Conservation (phyloP, 176 grass and related monocot species). For the Tuctoria greenei region DNA sequence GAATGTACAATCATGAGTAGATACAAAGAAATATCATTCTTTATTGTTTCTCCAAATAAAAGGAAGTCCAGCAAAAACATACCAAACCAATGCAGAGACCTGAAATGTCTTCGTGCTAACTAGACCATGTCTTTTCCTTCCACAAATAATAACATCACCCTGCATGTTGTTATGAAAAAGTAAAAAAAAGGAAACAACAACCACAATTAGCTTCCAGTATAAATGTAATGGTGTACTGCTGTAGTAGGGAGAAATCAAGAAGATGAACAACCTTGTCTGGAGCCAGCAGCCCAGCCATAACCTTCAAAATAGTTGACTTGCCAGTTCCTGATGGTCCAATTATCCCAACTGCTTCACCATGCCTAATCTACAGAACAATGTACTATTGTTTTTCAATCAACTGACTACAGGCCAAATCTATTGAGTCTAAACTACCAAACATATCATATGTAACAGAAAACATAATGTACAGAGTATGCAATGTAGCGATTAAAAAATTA, state of each 20-base stretch:
- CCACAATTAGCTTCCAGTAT: background rate
- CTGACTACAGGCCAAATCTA: constrained; percentile 7
- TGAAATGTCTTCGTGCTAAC: constrained; percentile 87
- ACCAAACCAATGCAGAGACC: constrained; percentile 90
- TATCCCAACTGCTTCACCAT: constrained; percentile 95
- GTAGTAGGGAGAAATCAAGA: constrained; percentile 22
- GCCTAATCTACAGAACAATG: constrained; percentile 75
- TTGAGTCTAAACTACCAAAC: background rate
- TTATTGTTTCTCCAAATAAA: constrained; percentile 3
- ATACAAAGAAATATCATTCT: constrained; percentile 30
- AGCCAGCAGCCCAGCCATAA: constrained; percentile 89
- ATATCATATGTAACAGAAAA: background rate
- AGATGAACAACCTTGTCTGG: constrained; percentile 66
- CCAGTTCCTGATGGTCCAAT: constrained; percentile 95
- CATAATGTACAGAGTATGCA: background rate
- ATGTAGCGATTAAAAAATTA: constrained; percentile 4
- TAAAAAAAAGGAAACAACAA: constrained; percentile 11
- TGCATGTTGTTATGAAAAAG: constrained; percentile 46
- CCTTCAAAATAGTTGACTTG: constrained; percentile 94
- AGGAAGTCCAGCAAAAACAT: background rate
- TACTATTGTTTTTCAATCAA: constrained; percentile 37
- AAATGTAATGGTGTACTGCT: background rate
- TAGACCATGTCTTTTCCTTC: constrained; percentile 77
- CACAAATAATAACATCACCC: constrained; percentile 87
- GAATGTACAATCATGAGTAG: constrained; percentile 7